A percentile compares a stretch with the other conserved stretches of the same genome.
Conservation (phyloP, 2,329 filamentous ascomycete species). For the Grosmannia penicillata region DNA sequence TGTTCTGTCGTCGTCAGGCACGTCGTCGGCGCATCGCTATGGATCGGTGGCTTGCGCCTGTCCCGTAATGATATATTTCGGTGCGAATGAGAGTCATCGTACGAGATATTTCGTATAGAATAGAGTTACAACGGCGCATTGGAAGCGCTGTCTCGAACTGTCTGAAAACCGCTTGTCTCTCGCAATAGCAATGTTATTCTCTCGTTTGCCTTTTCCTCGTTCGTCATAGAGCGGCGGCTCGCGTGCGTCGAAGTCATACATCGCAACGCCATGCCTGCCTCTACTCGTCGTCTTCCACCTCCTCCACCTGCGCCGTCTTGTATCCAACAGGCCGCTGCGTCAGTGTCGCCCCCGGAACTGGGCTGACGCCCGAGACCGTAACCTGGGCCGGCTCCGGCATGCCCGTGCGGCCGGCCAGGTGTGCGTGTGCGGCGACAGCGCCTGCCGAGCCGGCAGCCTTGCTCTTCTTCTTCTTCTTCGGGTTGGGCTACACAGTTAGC, state of each 20-base stretch:
- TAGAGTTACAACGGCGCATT: too few species aligned
- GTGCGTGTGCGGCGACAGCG: constrained; percentile 22
- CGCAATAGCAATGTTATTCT: neutral
- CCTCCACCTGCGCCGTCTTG: constrained; percentile 24
- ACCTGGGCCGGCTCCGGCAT: constrained; percentile 36
- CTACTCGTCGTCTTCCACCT: constrained; percentile 19
- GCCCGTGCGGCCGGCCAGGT: constrained; percentile 38
- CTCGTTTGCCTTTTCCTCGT: neutral
- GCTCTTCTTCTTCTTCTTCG: constrained; percentile 44
- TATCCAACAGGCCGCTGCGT: constrained; percentile 27
- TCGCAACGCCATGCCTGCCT: neutral
- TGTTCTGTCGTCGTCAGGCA: too few species aligned
- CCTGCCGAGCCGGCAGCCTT: constrained; percentile 19
- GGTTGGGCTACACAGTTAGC: constrained; percentile 16
- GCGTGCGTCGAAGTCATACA: too few species aligned
- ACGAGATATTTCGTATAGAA: too few species aligned
- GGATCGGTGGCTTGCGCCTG: too few species aligned
- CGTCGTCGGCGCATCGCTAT: too few species aligned
- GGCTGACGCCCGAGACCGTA: constrained; percentile 41
- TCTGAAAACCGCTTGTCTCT: too few species aligned
- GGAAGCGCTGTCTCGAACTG: too few species aligned
- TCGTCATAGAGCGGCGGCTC: too few species aligned
- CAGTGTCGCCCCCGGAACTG: constrained; percentile 31
- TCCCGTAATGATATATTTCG: too few species aligned
- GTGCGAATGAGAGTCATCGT: too few species aligned